Base-by-base conservation (phyloP, 805 yeast species). In the Blastobotrys parvus region DNA sequence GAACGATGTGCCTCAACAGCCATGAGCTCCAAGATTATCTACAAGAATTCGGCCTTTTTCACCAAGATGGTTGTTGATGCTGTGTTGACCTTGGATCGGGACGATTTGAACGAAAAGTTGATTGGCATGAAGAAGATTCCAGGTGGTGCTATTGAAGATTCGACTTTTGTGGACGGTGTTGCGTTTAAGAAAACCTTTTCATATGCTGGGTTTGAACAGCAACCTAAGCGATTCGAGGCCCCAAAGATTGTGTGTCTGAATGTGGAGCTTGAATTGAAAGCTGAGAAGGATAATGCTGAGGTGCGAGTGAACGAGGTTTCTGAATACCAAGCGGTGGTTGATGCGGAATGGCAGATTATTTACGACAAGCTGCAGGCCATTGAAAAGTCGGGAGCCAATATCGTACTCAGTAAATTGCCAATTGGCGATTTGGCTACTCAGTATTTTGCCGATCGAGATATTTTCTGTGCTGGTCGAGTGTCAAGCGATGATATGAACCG, bases 391-490 rank as follows among this genome's bases (percentile, higher is more conserved):
- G 97, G 97, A 20, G 96, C 96, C 27, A 80, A 86, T 59, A 86
- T 92, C 44, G 95, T 92, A 34, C 75, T 92, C 48, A 89, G 97
- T 15, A 88, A 88, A 62, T 72, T 92, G 56, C 98, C 98, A 44
- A 92, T 92, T 60, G 98, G 98, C 51, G 98, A 92, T 65, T 74
- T 92, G 61, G 98, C 98, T n/a, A 92, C 98, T 6, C 98, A 92
- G 68, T 92, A 74, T 65, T 92, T 92, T 64, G 98, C 98, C 29
- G 98, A 92, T 64, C 75, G 97, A 61, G 77, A 84, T 60, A 82
- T 92, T 41, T 92, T 92, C 68, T 92, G 98, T 69, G 98, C 98
- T 11, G 98, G 98, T 46, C 76, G 98, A 63, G 96, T 92, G 13
- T 64, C 88, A 8, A 51, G 75, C 32, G 95, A 87, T 54, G 98